Evolutionary conservation across 2,329 filamentous ascomycete species (phyloP).

Genomic region (Plectosphaerella cucumerina): DNA sequence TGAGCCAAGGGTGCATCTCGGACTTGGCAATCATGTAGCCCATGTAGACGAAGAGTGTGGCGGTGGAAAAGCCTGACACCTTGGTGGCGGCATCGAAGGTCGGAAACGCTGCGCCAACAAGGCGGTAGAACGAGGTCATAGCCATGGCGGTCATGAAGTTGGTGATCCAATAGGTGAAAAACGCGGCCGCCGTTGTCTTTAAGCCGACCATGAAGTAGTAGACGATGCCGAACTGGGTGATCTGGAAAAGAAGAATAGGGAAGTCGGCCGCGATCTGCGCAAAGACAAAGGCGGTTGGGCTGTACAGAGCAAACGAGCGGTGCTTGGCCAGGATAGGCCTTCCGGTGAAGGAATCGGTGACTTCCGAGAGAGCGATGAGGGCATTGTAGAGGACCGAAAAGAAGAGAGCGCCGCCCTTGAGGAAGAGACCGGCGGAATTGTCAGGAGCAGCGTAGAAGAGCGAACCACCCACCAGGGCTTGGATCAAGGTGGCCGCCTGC

Average conservation of each 20-base stretch:
- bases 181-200: conserved; percentile 42
- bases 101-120: conserved; percentile 49
- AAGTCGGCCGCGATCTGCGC: conserved; percentile 52
- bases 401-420: conserved; percentile 62
- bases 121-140: conserved; percentile 56
- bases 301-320: conserved; percentile 52
- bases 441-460: conserved; percentile 62
- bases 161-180: conserved; percentile 60
- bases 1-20: conserved; percentile 60
- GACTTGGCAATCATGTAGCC: conserved; percentile 60
- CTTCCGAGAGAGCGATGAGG: conserved; percentile 61
- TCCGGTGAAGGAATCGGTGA: conserved; percentile 57
- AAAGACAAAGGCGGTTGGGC: conserved; percentile 55
- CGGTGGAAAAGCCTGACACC: conserved; percentile 44
- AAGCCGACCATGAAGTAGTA: conserved; percentile 63
- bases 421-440: conserved; percentile 56
- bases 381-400: conserved; percentile 60
- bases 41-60: conserved; percentile 54
- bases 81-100: conserved; percentile 59
- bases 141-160: conserved; percentile 47
- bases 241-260: conserved; percentile 53
- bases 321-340: conserved; percentile 57
- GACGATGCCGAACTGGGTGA: conserved; percentile 52
- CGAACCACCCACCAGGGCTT: conserved; percentile 61
- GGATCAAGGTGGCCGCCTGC: conserved; percentile 50